Percentiles rank a stretch among this genome's conserved stretches.
Conservation (phyloP, 345 rosid species). For the Turritis glabra region DNA sequence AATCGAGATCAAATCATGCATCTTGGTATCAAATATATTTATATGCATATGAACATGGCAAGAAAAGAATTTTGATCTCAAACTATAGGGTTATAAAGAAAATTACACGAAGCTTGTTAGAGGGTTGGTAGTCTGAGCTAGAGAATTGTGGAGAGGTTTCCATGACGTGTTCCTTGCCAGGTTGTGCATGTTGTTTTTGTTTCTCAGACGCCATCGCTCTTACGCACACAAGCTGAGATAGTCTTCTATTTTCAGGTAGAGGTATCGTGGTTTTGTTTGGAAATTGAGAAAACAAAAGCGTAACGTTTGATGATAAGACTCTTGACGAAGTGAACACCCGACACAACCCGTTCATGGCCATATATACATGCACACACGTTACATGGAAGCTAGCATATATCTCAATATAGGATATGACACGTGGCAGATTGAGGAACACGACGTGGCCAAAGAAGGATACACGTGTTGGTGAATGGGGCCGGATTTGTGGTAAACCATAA, state of each 20-base stretch:
- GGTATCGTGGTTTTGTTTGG: constrained; percentile 16
- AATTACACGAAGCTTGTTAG: constrained; percentile 66
- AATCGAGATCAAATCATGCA: not conserved
- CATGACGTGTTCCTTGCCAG: constrained; percentile 77
- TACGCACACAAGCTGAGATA: constrained; percentile 47
- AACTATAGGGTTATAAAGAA: not conserved
- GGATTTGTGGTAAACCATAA: constrained; percentile 18
- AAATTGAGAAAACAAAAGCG: not conserved
- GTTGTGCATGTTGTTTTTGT: constrained; percentile 59
- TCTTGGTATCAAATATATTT: not conserved
- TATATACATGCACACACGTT: constrained; percentile 20
- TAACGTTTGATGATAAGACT: constrained; percentile 14
- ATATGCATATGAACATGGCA: not conserved
- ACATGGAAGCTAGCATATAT: constrained; percentile 8
- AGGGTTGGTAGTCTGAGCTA: constrained; percentile 58
- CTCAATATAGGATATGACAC: not conserved
- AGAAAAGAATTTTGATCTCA: not conserved
- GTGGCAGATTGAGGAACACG: not conserved
- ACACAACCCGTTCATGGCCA: constrained; percentile 17
- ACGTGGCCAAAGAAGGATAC: constrained; percentile 9
- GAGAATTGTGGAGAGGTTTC: constrained; percentile 57
- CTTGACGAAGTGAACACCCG: constrained; percentile 15
- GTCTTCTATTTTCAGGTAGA: constrained; percentile 33
- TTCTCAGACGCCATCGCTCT: constrained; percentile 42
- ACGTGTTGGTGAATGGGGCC: constrained; percentile 15